These are phyloP conservation scores for Albophoma yamanashiensis DNA, from an alignment of 2,329 filamentous ascomycete genomes.

Conservation along the genomic window DNA sequence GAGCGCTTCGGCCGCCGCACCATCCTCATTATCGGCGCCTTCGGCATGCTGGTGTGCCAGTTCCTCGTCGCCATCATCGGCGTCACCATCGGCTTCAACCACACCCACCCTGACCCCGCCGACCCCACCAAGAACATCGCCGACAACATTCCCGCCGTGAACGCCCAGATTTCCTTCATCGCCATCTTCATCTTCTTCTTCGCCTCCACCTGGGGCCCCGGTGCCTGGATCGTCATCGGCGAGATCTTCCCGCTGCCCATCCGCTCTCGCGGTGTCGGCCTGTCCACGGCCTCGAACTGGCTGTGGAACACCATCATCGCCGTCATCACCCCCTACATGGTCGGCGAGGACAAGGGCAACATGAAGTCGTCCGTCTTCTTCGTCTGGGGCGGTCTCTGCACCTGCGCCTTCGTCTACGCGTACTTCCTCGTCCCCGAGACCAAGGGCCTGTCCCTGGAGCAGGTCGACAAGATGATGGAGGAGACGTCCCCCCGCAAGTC, in stretches of 20 bases:
- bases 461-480: slow-evolving; percentile 82
- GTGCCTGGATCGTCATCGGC: slow-evolving; percentile 72
- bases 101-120: slow-evolving; percentile 33
- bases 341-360: slow-evolving; percentile 50
- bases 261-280: slow-evolving; percentile 74
- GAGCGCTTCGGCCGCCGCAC: slow-evolving; percentile 73
- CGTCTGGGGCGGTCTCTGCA: slow-evolving; percentile 62
- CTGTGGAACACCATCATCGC: slow-evolving; percentile 70
- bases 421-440: slow-evolving; percentile 68
- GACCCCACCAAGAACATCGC: slow-evolving; percentile 27
- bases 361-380: slow-evolving; percentile 63
- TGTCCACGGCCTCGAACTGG: slow-evolving; percentile 87
- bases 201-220: slow-evolving; percentile 79
- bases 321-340: slow-evolving; percentile 66
- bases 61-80: slow-evolving; percentile 76
- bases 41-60: slow-evolving; percentile 78
- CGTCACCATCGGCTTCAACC: slow-evolving; percentile 46
- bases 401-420: slow-evolving; percentile 47
- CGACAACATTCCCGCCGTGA: slow-evolving; percentile 46
- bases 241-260: slow-evolving; percentile 88
- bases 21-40: slow-evolving; percentile 67
- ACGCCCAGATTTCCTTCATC: slow-evolving; percentile 76
- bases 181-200: slow-evolving; percentile 92
- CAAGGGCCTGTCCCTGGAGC: slow-evolving; percentile 67
- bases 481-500: slow-evolving; percentile 71